These are phyloP conservation scores for Pseudogymnoascus sp. DNA, from an alignment of 2,329 filamentous ascomycete species.

Conservation along the genomic window DNA sequence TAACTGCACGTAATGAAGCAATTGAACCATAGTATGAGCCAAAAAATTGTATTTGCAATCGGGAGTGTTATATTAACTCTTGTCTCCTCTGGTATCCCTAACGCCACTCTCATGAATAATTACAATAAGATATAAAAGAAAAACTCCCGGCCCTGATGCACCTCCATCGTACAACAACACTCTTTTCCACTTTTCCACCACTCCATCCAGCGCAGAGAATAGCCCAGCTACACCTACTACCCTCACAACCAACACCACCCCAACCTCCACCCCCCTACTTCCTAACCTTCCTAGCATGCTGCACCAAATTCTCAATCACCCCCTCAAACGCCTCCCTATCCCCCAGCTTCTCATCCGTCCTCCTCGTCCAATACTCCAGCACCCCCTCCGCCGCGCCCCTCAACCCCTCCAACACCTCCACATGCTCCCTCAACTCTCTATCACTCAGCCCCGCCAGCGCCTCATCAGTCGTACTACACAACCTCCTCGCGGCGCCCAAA, in stretches of 20 bases:
- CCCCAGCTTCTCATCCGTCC: slow-evolving; percentile 76
- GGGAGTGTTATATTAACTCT: not conserved
- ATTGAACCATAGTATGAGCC: not conserved
- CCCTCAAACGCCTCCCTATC: slow-evolving; percentile 93
- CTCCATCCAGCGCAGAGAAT: not conserved
- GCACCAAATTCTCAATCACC: slow-evolving; percentile 93
- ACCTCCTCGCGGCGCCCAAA: slow-evolving; percentile 65
- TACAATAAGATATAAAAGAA: not conserved
- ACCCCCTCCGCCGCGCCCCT: slow-evolving; percentile 67
- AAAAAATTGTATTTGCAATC: not conserved
- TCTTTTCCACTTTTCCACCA: not conserved
- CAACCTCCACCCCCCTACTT: slow-evolving; percentile 44
- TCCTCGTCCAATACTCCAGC: slow-evolving; percentile 81
- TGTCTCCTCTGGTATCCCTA: not conserved
- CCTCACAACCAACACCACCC: too few relatives aligned
- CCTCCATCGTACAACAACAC: not conserved
- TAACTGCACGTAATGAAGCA: not conserved
- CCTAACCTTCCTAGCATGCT: slow-evolving; percentile 77
- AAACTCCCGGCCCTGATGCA: not conserved
- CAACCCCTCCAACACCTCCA: slow-evolving; percentile 60
- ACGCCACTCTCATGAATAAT: not conserved
- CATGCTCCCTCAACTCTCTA: slow-evolving; percentile 65
- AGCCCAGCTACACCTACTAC: not conserved
- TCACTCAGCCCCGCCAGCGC: slow-evolving; percentile 74
- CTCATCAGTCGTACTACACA: slow-evolving; percentile 79